A percentile compares a stretch with the other conserved stretches of the same genome.
phyloP scores from a whole-genome alignment of 768 basidiomycete species.

The Psilocybe azurescens region DNA sequence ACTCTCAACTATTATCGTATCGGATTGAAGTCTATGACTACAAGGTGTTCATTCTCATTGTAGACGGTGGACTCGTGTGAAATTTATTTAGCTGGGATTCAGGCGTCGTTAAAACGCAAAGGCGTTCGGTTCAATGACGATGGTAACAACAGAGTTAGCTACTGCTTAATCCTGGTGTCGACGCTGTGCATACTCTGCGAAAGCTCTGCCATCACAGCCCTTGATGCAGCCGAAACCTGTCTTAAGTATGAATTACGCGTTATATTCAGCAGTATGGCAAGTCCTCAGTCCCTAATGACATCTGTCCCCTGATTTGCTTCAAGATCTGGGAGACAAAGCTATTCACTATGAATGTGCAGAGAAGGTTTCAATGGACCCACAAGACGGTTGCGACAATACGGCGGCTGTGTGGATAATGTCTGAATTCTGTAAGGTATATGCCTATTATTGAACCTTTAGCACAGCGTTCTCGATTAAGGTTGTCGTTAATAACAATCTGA shows the following conservation, averaged over 20 bases:
- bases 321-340: constrained; percentile 1
- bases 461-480: background rate
- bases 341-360: background rate
- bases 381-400: constrained; percentile 82
- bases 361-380: constrained; percentile 42
- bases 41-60: too few species aligned
- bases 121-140: too few species aligned
- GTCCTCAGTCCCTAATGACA: background rate
- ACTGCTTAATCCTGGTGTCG: background rate
- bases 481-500: constrained; percentile 21
- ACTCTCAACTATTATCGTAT: background rate
- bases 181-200: background rate
- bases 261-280: background rate
- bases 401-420: constrained; percentile 68
- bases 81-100: too few species aligned
- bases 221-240: background rate
- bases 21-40: too few species aligned
- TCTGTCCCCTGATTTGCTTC: background rate
- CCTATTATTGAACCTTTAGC: constrained; percentile 42
- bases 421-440: constrained; percentile 89
- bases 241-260: background rate
- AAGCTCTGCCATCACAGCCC: background rate
- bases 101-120: too few species aligned
- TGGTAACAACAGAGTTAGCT: too few species aligned
- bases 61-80: too few species aligned